phyloP scores from a whole-genome alignment of 768 basidiomycete genomes.

The Hygrophoropsis aurantiaca region DNA sequence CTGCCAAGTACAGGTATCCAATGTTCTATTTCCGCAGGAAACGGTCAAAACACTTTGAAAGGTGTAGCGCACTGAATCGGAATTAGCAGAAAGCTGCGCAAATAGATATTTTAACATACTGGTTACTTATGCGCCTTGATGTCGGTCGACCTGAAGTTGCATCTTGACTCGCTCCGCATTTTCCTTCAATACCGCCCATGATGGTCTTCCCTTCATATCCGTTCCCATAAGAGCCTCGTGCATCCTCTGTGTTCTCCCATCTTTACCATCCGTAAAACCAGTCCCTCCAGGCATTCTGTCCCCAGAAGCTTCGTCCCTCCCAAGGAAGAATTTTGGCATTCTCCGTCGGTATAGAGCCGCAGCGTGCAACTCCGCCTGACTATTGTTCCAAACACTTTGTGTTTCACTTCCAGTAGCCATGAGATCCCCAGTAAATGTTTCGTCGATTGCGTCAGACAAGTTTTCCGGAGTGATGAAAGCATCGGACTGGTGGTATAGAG shows the following conservation, averaged over 20 bases:
- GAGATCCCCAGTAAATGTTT: slow-evolving; percentile 45
- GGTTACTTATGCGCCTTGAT: neutral
- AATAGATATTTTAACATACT: no score
- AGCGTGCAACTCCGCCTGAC: slow-evolving; percentile 15
- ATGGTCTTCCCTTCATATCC: slow-evolving; percentile 28
- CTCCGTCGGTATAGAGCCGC: neutral
- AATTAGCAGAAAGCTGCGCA: no score
- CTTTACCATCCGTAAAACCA: slow-evolving; percentile 27
- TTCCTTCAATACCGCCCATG: slow-evolving; percentile 31
- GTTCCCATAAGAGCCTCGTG: slow-evolving; percentile 27
- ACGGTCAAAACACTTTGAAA: no score
- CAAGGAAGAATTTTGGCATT: slow-evolving; percentile 25
- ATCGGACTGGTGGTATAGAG: slow-evolving; percentile 75
- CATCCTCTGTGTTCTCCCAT: slow-evolving; percentile 23
- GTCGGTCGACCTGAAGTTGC: slow-evolving; percentile 15
- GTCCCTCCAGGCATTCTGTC: slow-evolving; percentile 22
- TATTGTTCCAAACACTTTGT: neutral
- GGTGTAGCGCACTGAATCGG: no score
- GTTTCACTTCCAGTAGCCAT: neutral
- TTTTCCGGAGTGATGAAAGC: slow-evolving; percentile 71
- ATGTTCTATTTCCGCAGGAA: no score
- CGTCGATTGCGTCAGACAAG: slow-evolving; percentile 62
- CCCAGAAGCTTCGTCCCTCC: slow-evolving; percentile 23
- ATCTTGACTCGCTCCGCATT: slow-evolving; percentile 18
- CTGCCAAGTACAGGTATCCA: no score